Evolutionary conservation across 2,329 filamentous ascomycete species (phyloP), one percentile per base, ranked within the genome.

Genomic region (Pseudogymnoascus sp.): DNA sequence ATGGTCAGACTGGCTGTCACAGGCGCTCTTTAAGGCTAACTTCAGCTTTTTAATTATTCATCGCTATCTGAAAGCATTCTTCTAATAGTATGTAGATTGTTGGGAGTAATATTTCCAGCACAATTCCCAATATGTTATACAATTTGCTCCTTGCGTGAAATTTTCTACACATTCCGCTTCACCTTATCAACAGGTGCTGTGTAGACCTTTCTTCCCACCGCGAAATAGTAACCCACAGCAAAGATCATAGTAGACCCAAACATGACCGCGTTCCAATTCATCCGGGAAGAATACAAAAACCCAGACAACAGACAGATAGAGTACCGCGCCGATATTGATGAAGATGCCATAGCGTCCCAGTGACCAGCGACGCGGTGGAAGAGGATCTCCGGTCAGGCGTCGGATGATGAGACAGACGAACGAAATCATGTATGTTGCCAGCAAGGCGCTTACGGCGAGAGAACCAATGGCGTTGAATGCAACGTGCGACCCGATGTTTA

Each of bases 391-490:
- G 6, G 67, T 66, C 25, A 80, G 67, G n/a, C 78, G 76, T 23
- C 77, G 74, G 63, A 74, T 75, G 59, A 81, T 71, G 18, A 81
- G 71, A 62, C 78, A 76, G 9, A 70, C 61, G 45, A 79, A 74
- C 11, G 78, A 79, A 55, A 81, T 73, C 40, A 82, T 73, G 67
- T 83, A 83, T 6, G 79, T 80, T n/a, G 76, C 75, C 62, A 82
- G 78, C 5, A 83, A 73, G 0, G 79, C 76, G 25, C 74, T 77
- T 41, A 82, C 74, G 45, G 79, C 77, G 12, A 84, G 73, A 1
- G 80, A 82, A 18, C 79, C 77, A 63, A 83, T 78, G 61, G 78
- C 80, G 66, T 82, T 80, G 69, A 83, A 80, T 5, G 80, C 81
- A 2, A 76, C 76, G 1, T 74, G 69, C 5, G 77, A 81, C 31